These are phyloP conservation scores for Periconia sp. DNA, from an alignment of 2,329 filamentous ascomycete species.

Conservation along the genomic window DNA sequence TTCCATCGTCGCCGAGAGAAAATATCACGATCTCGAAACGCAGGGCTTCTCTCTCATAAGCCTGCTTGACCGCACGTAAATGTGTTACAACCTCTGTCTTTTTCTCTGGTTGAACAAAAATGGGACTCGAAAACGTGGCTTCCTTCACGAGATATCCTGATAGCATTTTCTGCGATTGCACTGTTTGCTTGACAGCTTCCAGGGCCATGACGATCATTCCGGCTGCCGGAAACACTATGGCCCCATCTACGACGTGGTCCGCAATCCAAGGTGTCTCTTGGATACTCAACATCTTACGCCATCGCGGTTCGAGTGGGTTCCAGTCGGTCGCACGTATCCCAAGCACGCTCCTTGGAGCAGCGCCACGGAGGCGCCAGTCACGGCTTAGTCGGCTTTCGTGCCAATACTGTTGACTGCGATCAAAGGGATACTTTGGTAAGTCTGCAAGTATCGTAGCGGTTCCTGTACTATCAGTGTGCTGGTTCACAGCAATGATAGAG, in stretches of 20 bases:
- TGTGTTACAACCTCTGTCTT: constrained; percentile 1
- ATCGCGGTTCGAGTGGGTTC: constrained; percentile 37
- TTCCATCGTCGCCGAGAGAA: neutral
- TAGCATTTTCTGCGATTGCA: constrained; percentile 8
- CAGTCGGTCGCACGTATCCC: constrained; percentile 23
- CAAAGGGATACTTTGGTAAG: constrained; percentile 23
- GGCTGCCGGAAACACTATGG: constrained; percentile 10
- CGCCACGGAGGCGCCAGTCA: neutral
- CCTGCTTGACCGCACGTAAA: neutral
- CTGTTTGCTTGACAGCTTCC: constrained; percentile 7
- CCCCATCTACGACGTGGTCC: constrained; percentile 25
- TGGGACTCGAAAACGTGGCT: constrained; percentile 5
- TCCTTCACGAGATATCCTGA: constrained; percentile 8
- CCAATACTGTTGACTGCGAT: constrained; percentile 32
- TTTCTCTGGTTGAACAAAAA: neutral
- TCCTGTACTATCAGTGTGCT: no score
- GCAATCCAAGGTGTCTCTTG: constrained; percentile 21
- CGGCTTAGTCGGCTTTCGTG: constrained; percentile 9
- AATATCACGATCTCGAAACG: constrained; percentile 12
- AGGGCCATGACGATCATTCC: constrained; percentile 6
- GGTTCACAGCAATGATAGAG: neutral
- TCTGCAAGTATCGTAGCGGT: no score
- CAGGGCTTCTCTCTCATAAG: constrained; percentile 7
- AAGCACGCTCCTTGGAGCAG: constrained; percentile 13
- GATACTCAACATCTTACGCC: constrained; percentile 52